Conservation (phyloP, 1,139 yeast species). For the Ashbya aceris region DNA sequence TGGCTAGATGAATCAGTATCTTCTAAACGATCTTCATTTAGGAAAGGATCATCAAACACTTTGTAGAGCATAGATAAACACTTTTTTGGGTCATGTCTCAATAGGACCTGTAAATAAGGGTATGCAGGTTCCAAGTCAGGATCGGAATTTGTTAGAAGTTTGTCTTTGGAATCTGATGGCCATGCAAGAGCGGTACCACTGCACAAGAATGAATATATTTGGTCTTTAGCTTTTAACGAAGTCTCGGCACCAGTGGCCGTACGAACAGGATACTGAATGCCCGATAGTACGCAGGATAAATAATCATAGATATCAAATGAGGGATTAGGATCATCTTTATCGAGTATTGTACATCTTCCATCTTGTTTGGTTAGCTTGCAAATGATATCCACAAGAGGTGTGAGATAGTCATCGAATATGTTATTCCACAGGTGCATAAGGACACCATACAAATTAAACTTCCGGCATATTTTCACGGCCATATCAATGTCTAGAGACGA, state of each 20-base stretch:
- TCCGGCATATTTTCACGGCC: conserved; percentile 50
- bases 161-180: conserved; percentile 32
- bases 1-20: background rate
- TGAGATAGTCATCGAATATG: conserved; percentile 52
- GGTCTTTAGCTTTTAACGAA: conserved; percentile 35
- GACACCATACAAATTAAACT: conserved; percentile 49
- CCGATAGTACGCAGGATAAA: conserved; percentile 60
- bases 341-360: conserved; percentile 10
- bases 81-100: conserved; percentile 16
- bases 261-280: conserved; percentile 72
- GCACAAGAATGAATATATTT: conserved; percentile 49
- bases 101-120: conserved; percentile 29
- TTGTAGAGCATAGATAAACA: conserved; percentile 22
- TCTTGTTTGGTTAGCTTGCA: conserved; percentile 8
- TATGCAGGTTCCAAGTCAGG: conserved; percentile 26
- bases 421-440: conserved; percentile 60
- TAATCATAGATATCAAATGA: conserved; percentile 43
- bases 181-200: conserved; percentile 40
- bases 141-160: conserved; percentile 15
- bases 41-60: conserved; percentile 25
- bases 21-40: conserved; percentile 18
- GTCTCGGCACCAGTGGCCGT: conserved; percentile 31
- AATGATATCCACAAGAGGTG: conserved; percentile 49
- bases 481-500: conserved; percentile 64
- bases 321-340: conserved; percentile 5